phyloP scores from a whole-genome alignment of 176 grass and related monocot species.

The Avena eriantha region DNA sequence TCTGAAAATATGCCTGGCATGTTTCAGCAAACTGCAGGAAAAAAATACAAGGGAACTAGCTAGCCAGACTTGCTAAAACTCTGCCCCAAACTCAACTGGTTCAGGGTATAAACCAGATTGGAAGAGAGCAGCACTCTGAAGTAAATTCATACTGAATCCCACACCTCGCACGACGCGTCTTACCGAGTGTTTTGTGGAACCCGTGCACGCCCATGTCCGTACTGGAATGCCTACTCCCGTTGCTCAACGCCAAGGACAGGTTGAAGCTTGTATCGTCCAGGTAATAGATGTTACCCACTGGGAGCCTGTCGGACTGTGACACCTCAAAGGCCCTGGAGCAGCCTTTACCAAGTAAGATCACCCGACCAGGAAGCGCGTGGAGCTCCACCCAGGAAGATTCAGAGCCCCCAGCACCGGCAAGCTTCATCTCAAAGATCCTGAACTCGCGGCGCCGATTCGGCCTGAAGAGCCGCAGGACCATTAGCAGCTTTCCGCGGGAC shows the following conservation, averaged over 20 bases:
- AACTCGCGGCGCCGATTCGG: background rate
- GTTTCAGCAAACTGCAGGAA: background rate
- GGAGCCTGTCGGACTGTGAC: background rate
- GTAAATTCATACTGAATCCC: background rate
- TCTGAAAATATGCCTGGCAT: constrained; percentile 6
- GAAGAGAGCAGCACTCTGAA: constrained; percentile 22
- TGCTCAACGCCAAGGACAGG: background rate
- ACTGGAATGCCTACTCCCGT: background rate
- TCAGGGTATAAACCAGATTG: constrained; percentile 18
- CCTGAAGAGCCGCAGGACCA: constrained; percentile 23
- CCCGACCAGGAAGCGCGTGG: background rate
- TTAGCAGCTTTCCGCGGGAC: constrained; percentile 43
- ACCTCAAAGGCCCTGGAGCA: constrained; percentile 32
- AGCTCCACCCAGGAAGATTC: constrained; percentile 31
- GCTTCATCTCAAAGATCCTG: constrained; percentile 39
- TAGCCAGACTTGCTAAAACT: background rate
- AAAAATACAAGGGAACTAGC: constrained; percentile 19
- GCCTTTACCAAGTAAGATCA: constrained; percentile 30
- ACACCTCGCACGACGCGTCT: background rate
- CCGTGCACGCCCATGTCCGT: background rate
- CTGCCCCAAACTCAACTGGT: background rate
- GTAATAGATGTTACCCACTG: constrained; percentile 32
- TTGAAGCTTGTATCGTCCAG: constrained; percentile 33
- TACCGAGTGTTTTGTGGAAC: background rate
- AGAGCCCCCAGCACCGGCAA: background rate